phyloP scores from a whole-genome alignment of 805 yeast genomes.

The Yamadazyma phyllophila region DNA sequence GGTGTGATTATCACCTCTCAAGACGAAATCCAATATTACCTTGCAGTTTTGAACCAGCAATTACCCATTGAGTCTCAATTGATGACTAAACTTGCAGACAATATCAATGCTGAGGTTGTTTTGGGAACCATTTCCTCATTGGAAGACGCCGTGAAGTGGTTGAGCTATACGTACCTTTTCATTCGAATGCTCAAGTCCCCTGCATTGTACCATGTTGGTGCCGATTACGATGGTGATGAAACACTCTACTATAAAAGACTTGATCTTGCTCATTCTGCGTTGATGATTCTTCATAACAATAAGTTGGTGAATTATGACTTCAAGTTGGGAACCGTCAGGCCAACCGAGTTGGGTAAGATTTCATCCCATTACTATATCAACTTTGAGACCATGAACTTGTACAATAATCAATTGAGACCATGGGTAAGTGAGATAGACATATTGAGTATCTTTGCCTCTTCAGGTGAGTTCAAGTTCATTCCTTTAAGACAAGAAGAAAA shows the following conservation, averaged over 20 bases:
- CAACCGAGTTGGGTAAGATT: conserved; percentile 73
- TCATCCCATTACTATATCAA: conserved; percentile 85
- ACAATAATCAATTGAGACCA: conserved; percentile 60
- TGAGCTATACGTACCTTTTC: conserved; percentile 73
- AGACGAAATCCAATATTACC: conserved; percentile 79
- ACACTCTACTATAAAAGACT: conserved; percentile 50
- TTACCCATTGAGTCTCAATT: conserved; percentile 90
- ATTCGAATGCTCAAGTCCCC: conserved; percentile 79
- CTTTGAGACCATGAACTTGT: conserved; percentile 67
- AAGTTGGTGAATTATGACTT: conserved; percentile 61
- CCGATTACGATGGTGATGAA: conserved; percentile 54
- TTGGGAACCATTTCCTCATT: conserved; percentile 60
- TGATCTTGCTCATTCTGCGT: conserved; percentile 76
- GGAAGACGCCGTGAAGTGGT: conserved; percentile 76
- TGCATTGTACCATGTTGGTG: conserved; percentile 69
- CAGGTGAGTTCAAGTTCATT: conserved; percentile 82
- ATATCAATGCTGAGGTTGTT: conserved; percentile 83
- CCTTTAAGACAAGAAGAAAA: conserved; percentile 87
- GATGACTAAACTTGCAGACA: conserved; percentile 67
- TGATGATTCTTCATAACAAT: conserved; percentile 53
- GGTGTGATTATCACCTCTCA: conserved; percentile 91
- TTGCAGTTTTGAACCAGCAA: conserved; percentile 88
- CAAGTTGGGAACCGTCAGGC: conserved; percentile 34
- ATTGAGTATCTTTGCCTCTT: conserved; percentile 69
- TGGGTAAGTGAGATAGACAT: conserved; percentile 70